A percentile compares a stretch with the other conserved stretches of the same genome.
These are phyloP conservation scores for Discostella pseudostelligera DNA, from an alignment of 108 stramenopile genomes.

Conservation along the genomic window DNA sequence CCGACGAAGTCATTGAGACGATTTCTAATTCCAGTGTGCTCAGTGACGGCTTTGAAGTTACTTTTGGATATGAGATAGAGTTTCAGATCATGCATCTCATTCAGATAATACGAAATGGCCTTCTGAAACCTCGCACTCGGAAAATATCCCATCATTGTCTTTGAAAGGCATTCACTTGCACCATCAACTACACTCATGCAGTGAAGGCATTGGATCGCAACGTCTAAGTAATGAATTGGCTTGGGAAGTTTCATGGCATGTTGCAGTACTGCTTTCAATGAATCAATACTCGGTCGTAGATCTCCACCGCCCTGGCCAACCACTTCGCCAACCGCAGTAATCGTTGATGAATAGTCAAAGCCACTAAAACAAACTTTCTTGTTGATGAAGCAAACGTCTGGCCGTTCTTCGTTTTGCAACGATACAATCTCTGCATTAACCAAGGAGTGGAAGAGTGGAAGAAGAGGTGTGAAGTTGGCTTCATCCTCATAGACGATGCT, in stretches of 20 bases:
- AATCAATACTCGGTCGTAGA: conserved; percentile 33
- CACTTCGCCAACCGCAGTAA: conserved; percentile 40
- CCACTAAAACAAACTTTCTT: conserved; percentile 49
- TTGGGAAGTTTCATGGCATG: conserved; percentile 20
- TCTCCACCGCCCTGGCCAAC: conserved; percentile 36
- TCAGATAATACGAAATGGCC: conserved; percentile 26
- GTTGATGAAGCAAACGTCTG: conserved; percentile 39
- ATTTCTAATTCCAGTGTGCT: conserved; percentile 35
- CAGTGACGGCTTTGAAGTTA: not conserved
- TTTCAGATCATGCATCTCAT: conserved; percentile 36
- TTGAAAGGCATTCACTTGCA: conserved; percentile 26
- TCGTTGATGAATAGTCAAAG: conserved; percentile 46
- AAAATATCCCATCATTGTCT: conserved; percentile 39
- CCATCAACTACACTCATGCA: conserved; percentile 17
- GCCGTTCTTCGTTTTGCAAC: conserved; percentile 25
- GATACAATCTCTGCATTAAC: conserved; percentile 48
- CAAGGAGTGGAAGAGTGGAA: conserved; percentile 29
- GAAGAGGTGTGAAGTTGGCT: conserved; percentile 25
- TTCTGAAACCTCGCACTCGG: conserved; percentile 33
- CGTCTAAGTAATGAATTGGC: conserved; percentile 16
- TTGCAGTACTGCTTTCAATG: conserved; percentile 27
- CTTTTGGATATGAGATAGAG: conserved; percentile 4
- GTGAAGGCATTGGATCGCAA: conserved; percentile 35
- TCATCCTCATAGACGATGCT: conserved; percentile 17
- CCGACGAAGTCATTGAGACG: conserved; percentile 53